These are phyloP conservation scores for Cladosporium sp. DNA, from an alignment of 2,329 filamentous ascomycete genomes.

Conservation along the genomic window DNA sequence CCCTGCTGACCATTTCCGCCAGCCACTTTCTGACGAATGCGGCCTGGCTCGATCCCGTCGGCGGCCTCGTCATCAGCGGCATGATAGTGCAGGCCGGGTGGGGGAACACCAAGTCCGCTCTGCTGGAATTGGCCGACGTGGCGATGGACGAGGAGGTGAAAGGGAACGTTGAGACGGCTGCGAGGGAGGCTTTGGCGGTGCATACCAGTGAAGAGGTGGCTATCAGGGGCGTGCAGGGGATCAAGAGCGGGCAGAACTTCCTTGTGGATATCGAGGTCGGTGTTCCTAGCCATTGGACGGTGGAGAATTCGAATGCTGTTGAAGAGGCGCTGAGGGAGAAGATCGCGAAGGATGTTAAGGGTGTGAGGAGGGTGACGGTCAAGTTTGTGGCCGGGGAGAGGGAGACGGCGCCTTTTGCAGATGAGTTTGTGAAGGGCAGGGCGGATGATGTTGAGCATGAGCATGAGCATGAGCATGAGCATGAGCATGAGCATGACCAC, in stretches of 20 bases:
- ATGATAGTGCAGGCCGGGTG: conserved; percentile 90
- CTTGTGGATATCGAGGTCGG: conserved; percentile 84
- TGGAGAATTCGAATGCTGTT: conserved; percentile 64
- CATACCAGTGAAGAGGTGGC: conserved; percentile 46
- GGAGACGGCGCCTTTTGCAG: conserved; percentile 52
- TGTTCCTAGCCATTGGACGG: conserved; percentile 71
- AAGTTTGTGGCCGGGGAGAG: conserved; percentile 66
- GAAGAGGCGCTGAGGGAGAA: conserved; percentile 70
- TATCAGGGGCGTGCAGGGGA: conserved; percentile 74
- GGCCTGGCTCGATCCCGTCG: conserved; percentile 90
- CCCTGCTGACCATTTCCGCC: conserved; percentile 80
- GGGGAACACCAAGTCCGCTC: conserved; percentile 75
- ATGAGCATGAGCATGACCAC: conserved; percentile 24
- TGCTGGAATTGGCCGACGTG: conserved; percentile 88
- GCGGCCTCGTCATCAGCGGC: conserved; percentile 84
- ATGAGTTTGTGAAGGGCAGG: conserved; percentile 55
- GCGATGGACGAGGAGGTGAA: conserved; percentile 83
- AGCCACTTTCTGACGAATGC: conserved; percentile 83
- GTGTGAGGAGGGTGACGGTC: conserved; percentile 77
- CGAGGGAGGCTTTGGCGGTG: conserved; percentile 52
- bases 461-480: conserved; percentile 18
- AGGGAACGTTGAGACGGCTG: conserved; percentile 63
- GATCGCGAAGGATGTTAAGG: conserved; percentile 73
- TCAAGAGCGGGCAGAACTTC: conserved; percentile 97
- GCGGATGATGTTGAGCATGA: conserved; percentile 18